Conservation (phyloP, 1,139 yeast species). For the Sugiyamaella sp. region DNA sequence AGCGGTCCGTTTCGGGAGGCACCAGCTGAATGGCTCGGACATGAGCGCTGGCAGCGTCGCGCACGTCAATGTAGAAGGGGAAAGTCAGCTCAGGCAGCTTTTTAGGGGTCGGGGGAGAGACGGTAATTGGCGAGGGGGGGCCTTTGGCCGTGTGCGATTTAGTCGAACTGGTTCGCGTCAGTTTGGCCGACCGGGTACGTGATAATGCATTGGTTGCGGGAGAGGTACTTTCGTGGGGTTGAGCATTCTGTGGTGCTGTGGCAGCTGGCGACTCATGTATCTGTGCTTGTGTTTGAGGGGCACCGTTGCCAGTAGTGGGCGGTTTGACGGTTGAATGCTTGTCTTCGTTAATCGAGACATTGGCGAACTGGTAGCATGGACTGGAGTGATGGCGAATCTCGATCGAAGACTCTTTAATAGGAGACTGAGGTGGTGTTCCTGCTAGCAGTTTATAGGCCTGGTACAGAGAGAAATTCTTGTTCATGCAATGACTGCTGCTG, state of each 20-base stretch:
- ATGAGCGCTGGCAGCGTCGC: slow-evolving; percentile 34
- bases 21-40: slow-evolving; percentile 29
- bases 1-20: slow-evolving; percentile 31
- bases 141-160: background rate
- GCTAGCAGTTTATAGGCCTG: slow-evolving; percentile 13
- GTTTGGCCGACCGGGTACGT: background rate
- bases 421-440: slow-evolving; percentile 15
- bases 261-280: background rate
- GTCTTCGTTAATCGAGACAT: background rate
- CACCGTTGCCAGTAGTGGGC: background rate
- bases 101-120: background rate
- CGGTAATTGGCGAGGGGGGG: background rate
- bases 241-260: background rate
- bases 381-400: slow-evolving; percentile 1
- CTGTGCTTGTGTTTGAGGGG: no score
- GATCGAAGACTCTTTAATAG: slow-evolving; percentile 2
- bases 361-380: background rate
- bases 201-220: background rate
- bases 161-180: no score
- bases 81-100: slow-evolving; percentile 25
- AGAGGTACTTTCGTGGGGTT: background rate
- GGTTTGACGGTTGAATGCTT: slow-evolving; percentile 2
- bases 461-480: slow-evolving; percentile 8
- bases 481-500: background rate
- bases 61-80: slow-evolving; percentile 34